These are phyloP conservation scores for Albugo laibachii DNA, from an alignment of 352 stramenopile species.

Conservation along the genomic window DNA sequence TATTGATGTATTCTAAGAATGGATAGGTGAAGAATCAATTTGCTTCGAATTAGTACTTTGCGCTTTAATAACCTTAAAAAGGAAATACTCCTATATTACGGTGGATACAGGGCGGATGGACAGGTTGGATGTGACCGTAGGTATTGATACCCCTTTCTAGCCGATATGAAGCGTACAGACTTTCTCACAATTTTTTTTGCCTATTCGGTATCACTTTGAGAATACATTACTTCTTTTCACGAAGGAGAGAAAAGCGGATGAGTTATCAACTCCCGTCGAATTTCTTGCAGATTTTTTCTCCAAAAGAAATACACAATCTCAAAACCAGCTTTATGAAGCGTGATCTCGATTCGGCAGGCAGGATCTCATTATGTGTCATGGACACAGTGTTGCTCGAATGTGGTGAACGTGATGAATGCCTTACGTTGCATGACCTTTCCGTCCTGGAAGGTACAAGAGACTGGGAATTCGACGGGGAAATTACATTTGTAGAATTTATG, in stretches of 20 bases:
- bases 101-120: no score
- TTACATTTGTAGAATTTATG: constrained; percentile 72
- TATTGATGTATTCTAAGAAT: constrained; percentile 49
- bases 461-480: constrained; percentile 29
- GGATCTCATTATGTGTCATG: constrained; percentile 25
- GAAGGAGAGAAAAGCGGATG: constrained; percentile 13
- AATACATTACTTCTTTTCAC: no score
- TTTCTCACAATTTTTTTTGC: no score
- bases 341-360: constrained; percentile 42
- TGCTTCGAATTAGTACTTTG: no score
- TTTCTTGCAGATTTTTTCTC: constrained; percentile 74
- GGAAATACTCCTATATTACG: no score
- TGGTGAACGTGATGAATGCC: constrained; percentile 46
- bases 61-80: no score
- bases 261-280: constrained; percentile 68
- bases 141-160: no score
- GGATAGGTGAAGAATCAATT: no score
- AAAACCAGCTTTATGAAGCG: constrained; percentile 76
- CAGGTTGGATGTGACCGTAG: no score
- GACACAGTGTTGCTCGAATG: constrained; percentile 48
- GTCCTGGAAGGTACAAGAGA: constrained; percentile 31
- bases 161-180: no score
- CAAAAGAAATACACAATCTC: constrained; percentile 74
- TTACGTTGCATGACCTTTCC: constrained; percentile 12
- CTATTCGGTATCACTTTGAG: no score